These are phyloP conservation scores for Diaporthe citri DNA, from an alignment of 2,329 filamentous ascomycete species.

Conservation along the genomic window DNA sequence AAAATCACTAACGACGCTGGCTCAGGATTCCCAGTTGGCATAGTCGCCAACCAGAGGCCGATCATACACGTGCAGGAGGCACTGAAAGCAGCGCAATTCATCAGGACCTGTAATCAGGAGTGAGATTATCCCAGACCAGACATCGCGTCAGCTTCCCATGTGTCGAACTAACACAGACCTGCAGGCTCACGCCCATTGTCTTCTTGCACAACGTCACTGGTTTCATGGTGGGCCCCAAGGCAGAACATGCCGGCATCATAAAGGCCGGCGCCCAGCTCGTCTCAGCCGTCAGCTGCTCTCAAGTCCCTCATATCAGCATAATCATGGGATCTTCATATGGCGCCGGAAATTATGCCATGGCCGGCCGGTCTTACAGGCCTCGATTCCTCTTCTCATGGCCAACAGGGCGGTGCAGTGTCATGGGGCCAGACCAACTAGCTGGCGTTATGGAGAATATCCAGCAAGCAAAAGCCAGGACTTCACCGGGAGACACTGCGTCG, in stretches of 20 bases:
- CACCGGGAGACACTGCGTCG: neutral
- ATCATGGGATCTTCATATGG: slow-evolving; percentile 60
- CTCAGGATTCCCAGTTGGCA: neutral
- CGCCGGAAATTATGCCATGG: slow-evolving; percentile 62
- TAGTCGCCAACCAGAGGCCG: slow-evolving; percentile 5
- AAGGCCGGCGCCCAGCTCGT: slow-evolving; percentile 59
- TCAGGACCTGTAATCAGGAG: slow-evolving; percentile 58
- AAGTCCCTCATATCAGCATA: slow-evolving; percentile 58
- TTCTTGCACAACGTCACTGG: slow-evolving; percentile 62
- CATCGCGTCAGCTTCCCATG: too few relatives aligned
- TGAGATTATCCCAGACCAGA: slow-evolving; percentile 41
- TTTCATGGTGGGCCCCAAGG: slow-evolving; percentile 61
- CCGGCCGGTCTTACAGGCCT: slow-evolving; percentile 55
- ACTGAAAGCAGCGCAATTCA: slow-evolving; percentile 56
- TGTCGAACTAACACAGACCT: neutral
- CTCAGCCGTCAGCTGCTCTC: slow-evolving; percentile 57
- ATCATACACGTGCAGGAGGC: slow-evolving; percentile 49
- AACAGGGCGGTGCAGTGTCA: slow-evolving; percentile 54
- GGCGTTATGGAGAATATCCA: slow-evolving; percentile 50
- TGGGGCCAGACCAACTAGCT: slow-evolving; percentile 55
- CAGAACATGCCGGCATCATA: slow-evolving; percentile 58
- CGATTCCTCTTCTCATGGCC: slow-evolving; percentile 59
- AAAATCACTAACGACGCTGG: neutral
- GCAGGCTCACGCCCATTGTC: slow-evolving; percentile 53
- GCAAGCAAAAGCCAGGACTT: neutral